A percentile compares a stretch with the other conserved stretches of the same genome.
Evolutionary conservation across 257 asterid species (phyloP).

Genomic region (Solanum appendiculatum): DNA sequence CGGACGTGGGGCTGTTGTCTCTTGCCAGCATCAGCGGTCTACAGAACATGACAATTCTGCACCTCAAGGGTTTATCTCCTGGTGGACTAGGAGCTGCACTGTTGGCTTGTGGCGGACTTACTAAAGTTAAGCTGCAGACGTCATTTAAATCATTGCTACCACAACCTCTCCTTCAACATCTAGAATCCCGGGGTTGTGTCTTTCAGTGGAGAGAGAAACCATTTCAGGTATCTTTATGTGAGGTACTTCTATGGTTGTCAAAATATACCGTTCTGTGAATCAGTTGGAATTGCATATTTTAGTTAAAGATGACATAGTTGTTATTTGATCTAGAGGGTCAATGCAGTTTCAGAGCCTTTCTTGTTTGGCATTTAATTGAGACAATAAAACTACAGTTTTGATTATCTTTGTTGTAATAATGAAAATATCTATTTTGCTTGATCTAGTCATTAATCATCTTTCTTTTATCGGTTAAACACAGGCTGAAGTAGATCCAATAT

Average conservation of each 20-base stretch:
- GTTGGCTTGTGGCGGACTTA: conserved; percentile 71
- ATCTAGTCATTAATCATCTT: not conserved
- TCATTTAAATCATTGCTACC: conserved; percentile 57
- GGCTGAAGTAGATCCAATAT: conserved; percentile 71
- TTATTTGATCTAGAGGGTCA: not conserved
- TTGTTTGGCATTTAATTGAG: not conserved
- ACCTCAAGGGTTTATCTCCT: conserved; percentile 50
- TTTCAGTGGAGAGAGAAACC: conserved; percentile 71
- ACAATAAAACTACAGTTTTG: not conserved
- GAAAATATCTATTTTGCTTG: not conserved
- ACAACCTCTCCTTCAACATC: conserved; percentile 37
- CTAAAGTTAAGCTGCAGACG: conserved; percentile 68
- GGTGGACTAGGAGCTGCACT: conserved; percentile 61
- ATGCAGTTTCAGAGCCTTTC: not conserved
- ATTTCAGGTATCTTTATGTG: conserved; percentile 38
- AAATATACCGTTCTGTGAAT: not conserved
- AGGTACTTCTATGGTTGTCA: not conserved
- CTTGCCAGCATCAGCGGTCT: conserved; percentile 72
- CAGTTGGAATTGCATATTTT: not conserved
- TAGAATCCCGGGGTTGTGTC: conserved; percentile 75
- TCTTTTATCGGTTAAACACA: conserved; percentile 5
- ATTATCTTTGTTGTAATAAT: not conserved
- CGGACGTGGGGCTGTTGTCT: conserved; percentile 64
- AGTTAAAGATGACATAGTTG: not conserved
- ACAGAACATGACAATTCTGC: conserved; percentile 65